Evolutionary conservation across 805 yeast species (phyloP).

Genomic region (Kluyveromyces starmeri): DNA sequence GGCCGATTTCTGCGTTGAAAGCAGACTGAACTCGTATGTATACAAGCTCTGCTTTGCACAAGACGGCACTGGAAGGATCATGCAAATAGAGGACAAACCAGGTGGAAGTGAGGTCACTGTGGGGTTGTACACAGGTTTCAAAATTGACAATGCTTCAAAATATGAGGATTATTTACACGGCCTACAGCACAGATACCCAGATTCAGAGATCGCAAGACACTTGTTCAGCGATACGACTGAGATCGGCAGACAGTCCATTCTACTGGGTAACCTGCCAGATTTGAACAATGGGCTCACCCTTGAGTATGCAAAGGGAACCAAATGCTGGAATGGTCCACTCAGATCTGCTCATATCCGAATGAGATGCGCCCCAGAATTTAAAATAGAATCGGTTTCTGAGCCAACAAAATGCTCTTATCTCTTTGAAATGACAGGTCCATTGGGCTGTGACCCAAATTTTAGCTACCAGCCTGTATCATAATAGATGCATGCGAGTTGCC

Average conservation of each 20-base stretch:
- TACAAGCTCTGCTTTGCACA: conserved; percentile 20
- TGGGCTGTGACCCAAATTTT: conserved; percentile 31
- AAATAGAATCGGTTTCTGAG: conserved; percentile 54
- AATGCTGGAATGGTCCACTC: conserved; percentile 92
- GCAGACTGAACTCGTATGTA: conserved; percentile 15
- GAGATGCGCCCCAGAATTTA: conserved; percentile 53
- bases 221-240: conserved; percentile 15
- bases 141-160: conserved; percentile 13
- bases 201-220: conserved; percentile 18
- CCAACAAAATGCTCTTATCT: conserved; percentile 81
- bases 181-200: conserved; percentile 17
- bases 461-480: too few species aligned
- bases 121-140: conserved; percentile 14
- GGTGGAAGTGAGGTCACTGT: conserved; percentile 18
- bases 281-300: conserved; percentile 29
- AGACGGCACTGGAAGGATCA: conserved; percentile 10
- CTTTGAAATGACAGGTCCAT: conserved; percentile 37
- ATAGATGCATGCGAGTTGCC: too few species aligned
- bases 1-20: conserved; percentile 6
- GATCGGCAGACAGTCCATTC: conserved; percentile 12
- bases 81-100: conserved; percentile 19
- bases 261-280: conserved; percentile 25
- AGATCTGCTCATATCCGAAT: conserved; percentile 60
- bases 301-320: conserved; percentile 52
- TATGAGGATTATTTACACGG: conserved; percentile 15